A percentile compares a stretch with the other conserved stretches of the same genome.
phyloP scores from a whole-genome alignment of 1,284 basidiomycete species.

The Cerrena zonata region DNA sequence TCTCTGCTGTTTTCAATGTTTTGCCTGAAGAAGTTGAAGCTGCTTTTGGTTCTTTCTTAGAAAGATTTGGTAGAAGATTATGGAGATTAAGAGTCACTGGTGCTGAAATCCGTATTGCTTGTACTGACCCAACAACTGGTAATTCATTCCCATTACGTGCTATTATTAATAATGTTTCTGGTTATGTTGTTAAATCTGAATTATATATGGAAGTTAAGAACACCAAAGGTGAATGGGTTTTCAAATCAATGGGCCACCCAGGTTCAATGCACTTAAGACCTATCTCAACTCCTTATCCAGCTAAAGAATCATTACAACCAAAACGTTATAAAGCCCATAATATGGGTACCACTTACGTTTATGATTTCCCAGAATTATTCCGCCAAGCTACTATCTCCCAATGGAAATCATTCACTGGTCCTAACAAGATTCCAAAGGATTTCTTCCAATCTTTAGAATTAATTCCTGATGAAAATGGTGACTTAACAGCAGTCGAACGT shows the following conservation, averaged over 20 bases:
- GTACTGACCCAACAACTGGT: slow-evolving; percentile 90
- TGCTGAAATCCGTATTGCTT: slow-evolving; percentile 91
- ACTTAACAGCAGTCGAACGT: slow-evolving; percentile 84
- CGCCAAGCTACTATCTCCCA: slow-evolving; percentile 91
- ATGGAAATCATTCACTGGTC: slow-evolving; percentile 73
- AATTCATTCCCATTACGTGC: slow-evolving; percentile 93
- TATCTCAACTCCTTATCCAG: slow-evolving; percentile 87
- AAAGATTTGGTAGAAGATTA: slow-evolving; percentile 93
- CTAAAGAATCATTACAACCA: slow-evolving; percentile 97
- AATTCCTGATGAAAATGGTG: slow-evolving; percentile 89
- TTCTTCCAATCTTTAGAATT: slow-evolving; percentile 84
- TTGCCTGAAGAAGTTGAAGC: slow-evolving; percentile 94
- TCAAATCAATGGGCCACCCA: slow-evolving; percentile 94
- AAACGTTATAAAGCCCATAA: slow-evolving; percentile 98
- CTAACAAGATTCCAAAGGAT: slow-evolving; percentile 70
- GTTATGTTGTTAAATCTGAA: slow-evolving; percentile 97
- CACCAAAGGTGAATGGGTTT: slow-evolving; percentile 87
- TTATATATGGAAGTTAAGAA: slow-evolving; percentile 98
- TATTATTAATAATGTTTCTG: slow-evolving; percentile 97
- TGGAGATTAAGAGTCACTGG: slow-evolving; percentile 98
- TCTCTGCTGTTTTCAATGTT: slow-evolving; percentile 93
- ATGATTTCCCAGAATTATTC: slow-evolving; percentile 99
- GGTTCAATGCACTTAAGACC: slow-evolving; percentile 91
- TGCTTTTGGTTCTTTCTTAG: slow-evolving; percentile 95
- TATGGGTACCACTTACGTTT: slow-evolving; percentile 95